Conservation (phyloP, 495 filamentous ascomycete genomes). For the Zalerion maritima region DNA sequence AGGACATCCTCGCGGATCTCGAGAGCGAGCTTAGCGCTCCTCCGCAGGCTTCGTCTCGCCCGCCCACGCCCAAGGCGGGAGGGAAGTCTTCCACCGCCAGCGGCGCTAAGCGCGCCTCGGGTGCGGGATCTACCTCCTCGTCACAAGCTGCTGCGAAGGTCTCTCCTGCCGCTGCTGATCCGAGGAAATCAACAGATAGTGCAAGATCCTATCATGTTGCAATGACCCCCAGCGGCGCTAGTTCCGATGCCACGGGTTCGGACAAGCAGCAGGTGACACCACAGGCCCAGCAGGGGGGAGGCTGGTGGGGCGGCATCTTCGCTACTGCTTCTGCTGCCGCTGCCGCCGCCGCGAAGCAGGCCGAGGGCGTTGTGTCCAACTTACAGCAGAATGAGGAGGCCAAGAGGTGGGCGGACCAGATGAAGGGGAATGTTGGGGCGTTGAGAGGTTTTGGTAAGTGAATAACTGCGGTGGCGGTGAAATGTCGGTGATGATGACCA, state of each 20-base stretch:
- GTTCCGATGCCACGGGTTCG: conserved; percentile 34
- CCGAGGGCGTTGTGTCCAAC: conserved; percentile 84
- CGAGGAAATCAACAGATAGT: conserved; percentile 64
- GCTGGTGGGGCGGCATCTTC: conserved; percentile 88
- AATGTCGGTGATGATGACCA: neutral
- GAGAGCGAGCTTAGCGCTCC: conserved; percentile 54
- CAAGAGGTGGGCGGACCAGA: conserved; percentile 87
- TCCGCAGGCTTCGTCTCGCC: conserved; percentile 51
- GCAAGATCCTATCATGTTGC: conserved; percentile 47
- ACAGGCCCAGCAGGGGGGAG: conserved; percentile 38
- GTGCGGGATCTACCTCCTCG: conserved; percentile 40
- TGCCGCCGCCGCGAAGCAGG: conserved; percentile 80
- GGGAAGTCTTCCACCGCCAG: conserved; percentile 34
- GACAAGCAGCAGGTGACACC: conserved; percentile 32
- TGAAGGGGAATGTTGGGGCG: conserved; percentile 79
- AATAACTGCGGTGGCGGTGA: neutral
- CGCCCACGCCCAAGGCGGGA: conserved; percentile 64
- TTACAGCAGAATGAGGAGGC: conserved; percentile 95
- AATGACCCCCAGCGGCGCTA: conserved; percentile 36
- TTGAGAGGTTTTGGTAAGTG: conserved; percentile 63
- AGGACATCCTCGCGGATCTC: conserved; percentile 75
- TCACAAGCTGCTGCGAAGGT: conserved; percentile 46
- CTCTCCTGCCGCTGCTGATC: conserved; percentile 24
- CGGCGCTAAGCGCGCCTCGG: conserved; percentile 45
- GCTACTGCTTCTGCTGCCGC: conserved; percentile 45